Evolutionary conservation across 1,139 yeast genomes (phyloP).

Genomic region (Pichia sp.): DNA sequence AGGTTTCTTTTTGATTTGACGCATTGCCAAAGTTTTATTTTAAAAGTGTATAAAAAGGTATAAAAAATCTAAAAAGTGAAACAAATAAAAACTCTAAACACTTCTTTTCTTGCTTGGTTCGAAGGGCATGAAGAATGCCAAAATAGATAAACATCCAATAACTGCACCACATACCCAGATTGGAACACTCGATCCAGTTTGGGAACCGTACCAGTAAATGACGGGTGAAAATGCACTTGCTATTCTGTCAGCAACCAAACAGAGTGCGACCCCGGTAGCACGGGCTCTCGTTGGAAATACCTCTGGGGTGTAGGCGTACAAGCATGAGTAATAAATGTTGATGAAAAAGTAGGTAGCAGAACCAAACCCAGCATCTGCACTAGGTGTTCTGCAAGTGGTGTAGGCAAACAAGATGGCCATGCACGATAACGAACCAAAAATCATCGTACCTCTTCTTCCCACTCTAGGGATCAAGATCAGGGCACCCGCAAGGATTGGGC

Average conservation of each 20-base stretch:
- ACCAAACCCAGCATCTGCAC: slow-evolving; percentile 49
- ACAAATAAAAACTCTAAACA: slow-evolving; percentile 11
- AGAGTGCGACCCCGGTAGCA: slow-evolving; percentile 52
- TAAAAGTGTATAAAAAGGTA: background rate
- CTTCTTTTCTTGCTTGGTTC: slow-evolving; percentile 38
- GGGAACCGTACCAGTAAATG: slow-evolving; percentile 42
- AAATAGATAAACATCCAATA: slow-evolving; percentile 42
- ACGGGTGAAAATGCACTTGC: slow-evolving; percentile 51
- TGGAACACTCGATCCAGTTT: slow-evolving; percentile 44
- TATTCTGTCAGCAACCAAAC: slow-evolving; percentile 45
- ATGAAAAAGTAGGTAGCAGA: slow-evolving; percentile 48
- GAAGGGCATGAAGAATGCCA: slow-evolving; percentile 44
- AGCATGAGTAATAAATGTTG: slow-evolving; percentile 50
- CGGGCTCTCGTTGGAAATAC: slow-evolving; percentile 53
- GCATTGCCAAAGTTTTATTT: background rate
- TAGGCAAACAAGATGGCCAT: slow-evolving; percentile 57
- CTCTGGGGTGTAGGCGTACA: slow-evolving; percentile 59
- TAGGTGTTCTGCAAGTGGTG: slow-evolving; percentile 47
- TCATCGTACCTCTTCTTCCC: slow-evolving; percentile 56
- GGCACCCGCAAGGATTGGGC: slow-evolving; percentile 53
- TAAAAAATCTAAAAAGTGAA: slow-evolving; percentile 5
- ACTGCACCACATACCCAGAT: slow-evolving; percentile 57
- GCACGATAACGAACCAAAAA: slow-evolving; percentile 49
- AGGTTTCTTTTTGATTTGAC: slow-evolving; percentile 15
- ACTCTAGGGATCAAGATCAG: slow-evolving; percentile 41